A percentile compares a stretch with the other conserved stretches of the same genome.
Evolutionary conservation across 192 early-diverging fungal species (phyloP).

Genomic region (Backusella liffmaniae): DNA sequence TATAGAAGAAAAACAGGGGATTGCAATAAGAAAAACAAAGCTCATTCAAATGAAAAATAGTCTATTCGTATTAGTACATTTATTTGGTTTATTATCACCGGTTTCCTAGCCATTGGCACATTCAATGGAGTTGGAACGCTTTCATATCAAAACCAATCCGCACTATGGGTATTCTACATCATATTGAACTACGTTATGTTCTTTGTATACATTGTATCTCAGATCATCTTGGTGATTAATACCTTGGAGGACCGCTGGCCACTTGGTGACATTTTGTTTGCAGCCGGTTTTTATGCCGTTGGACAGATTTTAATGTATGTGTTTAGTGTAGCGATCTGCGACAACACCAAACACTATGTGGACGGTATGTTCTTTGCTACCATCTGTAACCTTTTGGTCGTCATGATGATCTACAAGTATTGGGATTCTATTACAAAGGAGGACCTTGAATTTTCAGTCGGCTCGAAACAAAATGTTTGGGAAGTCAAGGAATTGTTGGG

Average conservation of each 20-base stretch:
- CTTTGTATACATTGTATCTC: conserved; percentile 82
- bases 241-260: conserved; percentile 97
- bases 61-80: conserved; percentile 85
- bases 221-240: conserved; percentile 90
- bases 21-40: not conserved
- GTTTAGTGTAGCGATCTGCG: conserved; percentile 80
- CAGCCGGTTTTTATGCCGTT: conserved; percentile 80
- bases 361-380: conserved; percentile 97
- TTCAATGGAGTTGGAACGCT: conserved; percentile 69
- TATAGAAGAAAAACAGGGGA: not conserved
- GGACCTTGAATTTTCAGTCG: conserved; percentile 90
- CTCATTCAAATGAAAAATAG: conserved; percentile 37
- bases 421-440: conserved; percentile 99
- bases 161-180: conserved; percentile 85
- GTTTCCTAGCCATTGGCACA: conserved; percentile 81
- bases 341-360: conserved; percentile 89
- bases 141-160: conserved; percentile 58
- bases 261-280: conserved; percentile 90
- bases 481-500: conserved; percentile 74
- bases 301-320: conserved; percentile 84
- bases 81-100: conserved; percentile 74
- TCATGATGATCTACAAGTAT: conserved; percentile 99
- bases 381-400: conserved; percentile 84
- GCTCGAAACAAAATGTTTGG: conserved; percentile 76
- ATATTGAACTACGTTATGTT: conserved; percentile 81